Evolutionary conservation across 805 yeast genomes (phyloP).

Genomic region (Candida tibetensis): DNA sequence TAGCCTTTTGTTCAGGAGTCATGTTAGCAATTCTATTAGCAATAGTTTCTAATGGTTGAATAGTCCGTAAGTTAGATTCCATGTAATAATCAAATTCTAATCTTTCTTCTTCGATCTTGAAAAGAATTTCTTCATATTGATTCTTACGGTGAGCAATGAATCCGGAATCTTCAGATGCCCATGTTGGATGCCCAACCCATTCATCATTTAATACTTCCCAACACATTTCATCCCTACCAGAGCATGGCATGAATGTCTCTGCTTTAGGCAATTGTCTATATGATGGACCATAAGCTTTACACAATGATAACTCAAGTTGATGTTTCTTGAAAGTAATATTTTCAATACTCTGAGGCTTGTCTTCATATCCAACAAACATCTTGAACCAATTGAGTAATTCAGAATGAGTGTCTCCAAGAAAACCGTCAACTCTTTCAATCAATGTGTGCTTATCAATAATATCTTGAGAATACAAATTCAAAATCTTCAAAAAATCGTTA

Average conservation of each 20-base stretch:
- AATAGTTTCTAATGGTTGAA: conserved; percentile 91
- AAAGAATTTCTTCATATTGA: conserved; percentile 93
- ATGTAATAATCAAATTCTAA: conserved; percentile 95
- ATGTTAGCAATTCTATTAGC: conserved; percentile 91
- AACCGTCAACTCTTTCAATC: conserved; percentile 80
- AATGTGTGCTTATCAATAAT: conserved; percentile 79
- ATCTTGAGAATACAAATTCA: conserved; percentile 87
- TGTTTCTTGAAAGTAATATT: conserved; percentile 86
- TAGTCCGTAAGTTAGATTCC: conserved; percentile 92
- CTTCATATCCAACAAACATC: conserved; percentile 84
- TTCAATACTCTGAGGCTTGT: conserved; percentile 82
- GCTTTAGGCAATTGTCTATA: conserved; percentile 90
- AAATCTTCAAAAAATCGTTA: conserved; percentile 84
- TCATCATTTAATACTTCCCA: conserved; percentile 98
- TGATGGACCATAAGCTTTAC: conserved; percentile 94
- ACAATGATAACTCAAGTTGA: conserved; percentile 80
- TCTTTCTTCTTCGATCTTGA: conserved; percentile 97
- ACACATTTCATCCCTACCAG: conserved; percentile 98
- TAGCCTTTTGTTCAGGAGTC: conserved; percentile 85
- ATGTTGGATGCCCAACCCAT: conserved; percentile 99
- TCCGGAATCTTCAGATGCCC: conserved; percentile 99
- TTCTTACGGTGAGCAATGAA: conserved; percentile 98
- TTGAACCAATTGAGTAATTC: conserved; percentile 91
- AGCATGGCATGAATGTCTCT: conserved; percentile 94
- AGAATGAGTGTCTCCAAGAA: conserved; percentile 69